These are phyloP conservation scores for Poronia punctata DNA, from an alignment of 495 filamentous ascomycete species.

Conservation along the genomic window DNA sequence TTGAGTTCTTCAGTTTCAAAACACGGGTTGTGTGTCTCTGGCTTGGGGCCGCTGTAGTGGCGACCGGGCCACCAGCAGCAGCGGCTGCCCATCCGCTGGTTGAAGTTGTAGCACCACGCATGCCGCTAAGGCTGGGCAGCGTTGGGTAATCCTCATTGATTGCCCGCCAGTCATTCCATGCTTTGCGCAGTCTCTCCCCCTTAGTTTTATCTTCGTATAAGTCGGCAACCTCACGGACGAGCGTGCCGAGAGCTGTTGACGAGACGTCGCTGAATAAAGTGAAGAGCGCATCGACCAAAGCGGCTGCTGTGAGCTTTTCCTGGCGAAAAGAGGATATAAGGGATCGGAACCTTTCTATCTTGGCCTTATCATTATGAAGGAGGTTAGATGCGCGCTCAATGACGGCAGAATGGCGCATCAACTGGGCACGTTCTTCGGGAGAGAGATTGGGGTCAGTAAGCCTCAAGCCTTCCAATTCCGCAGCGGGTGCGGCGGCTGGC, in stretches of 20 bases:
- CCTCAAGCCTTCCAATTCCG: conserved; percentile 32
- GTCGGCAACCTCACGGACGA: conserved; percentile 87
- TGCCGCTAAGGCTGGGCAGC: conserved; percentile 64
- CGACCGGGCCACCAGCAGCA: conserved; percentile 35
- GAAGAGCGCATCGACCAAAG: conserved; percentile 74
- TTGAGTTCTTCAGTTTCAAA: conserved; percentile 43
- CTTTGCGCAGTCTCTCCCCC: conserved; percentile 60
- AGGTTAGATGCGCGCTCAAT: conserved; percentile 77
- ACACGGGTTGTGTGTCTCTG: conserved; percentile 37
- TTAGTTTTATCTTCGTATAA: conserved; percentile 81
- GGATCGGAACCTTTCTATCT: conserved; percentile 67
- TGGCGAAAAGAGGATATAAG: conserved; percentile 69
- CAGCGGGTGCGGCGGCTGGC: conserved; percentile 6
- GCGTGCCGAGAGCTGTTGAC: conserved; percentile 71
- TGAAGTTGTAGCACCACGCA: conserved; percentile 41
- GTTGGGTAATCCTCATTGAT: conserved; percentile 96
- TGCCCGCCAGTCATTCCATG: conserved; percentile 91
- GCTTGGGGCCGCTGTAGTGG: conserved; percentile 26
- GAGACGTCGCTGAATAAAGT: conserved; percentile 72
- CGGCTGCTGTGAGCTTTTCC: conserved; percentile 57
- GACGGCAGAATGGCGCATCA: conserved; percentile 69
- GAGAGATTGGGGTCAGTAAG: conserved; percentile 42
- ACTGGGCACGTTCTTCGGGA: conserved; percentile 72
- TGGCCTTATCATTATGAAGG: conserved; percentile 63
- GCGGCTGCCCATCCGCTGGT: conserved; percentile 46